Percentiles rank a stretch among this genome's conserved stretches.
Evolutionary conservation across 108 stramenopile genomes (phyloP).

Genomic region (Phaeodactylum tricornutum): DNA sequence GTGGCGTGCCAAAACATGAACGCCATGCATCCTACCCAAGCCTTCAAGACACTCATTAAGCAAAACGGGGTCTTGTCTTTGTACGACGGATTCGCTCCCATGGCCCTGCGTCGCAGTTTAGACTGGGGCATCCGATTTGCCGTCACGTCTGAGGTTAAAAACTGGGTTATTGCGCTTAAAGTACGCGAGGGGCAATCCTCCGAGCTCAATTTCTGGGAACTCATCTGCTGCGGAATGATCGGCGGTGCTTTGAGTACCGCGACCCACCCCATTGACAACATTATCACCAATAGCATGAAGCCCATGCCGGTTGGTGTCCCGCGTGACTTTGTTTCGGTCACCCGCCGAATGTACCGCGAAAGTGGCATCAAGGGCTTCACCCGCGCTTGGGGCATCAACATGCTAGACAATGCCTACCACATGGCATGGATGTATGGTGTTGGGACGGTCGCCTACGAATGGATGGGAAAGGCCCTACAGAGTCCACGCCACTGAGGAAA

Average conservation of each 20-base stretch:
- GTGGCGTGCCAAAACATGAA: slow-evolving; percentile 2
- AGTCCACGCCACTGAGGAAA: background rate
- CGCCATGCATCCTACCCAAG: background rate
- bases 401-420: slow-evolving; percentile 8
- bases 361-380: slow-evolving; percentile 7
- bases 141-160: slow-evolving; percentile 5
- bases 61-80: slow-evolving; percentile 3
- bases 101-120: slow-evolving; percentile 1
- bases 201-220: slow-evolving; percentile 8
- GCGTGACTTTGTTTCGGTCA: slow-evolving; percentile 5
- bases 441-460: slow-evolving; percentile 1
- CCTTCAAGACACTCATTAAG: slow-evolving; percentile 1
- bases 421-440: slow-evolving; percentile 13
- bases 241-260: slow-evolving; percentile 9
- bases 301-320: slow-evolving; percentile 2
- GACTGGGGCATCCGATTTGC: slow-evolving; percentile 19
- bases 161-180: slow-evolving; percentile 1
- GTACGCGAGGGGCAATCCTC: background rate
- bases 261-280: slow-evolving; percentile 19
- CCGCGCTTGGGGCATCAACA: slow-evolving; percentile 6
- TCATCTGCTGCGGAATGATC: slow-evolving; percentile 10
- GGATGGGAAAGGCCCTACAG: background rate
- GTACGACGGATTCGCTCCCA: slow-evolving; percentile 11
- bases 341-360: slow-evolving; percentile 10
- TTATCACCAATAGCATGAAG: slow-evolving; percentile 15